These are phyloP conservation scores for Cutaneotrichosporon sp. DNA, from an alignment of 1,284 basidiomycete genomes.

Conservation along the genomic window DNA sequence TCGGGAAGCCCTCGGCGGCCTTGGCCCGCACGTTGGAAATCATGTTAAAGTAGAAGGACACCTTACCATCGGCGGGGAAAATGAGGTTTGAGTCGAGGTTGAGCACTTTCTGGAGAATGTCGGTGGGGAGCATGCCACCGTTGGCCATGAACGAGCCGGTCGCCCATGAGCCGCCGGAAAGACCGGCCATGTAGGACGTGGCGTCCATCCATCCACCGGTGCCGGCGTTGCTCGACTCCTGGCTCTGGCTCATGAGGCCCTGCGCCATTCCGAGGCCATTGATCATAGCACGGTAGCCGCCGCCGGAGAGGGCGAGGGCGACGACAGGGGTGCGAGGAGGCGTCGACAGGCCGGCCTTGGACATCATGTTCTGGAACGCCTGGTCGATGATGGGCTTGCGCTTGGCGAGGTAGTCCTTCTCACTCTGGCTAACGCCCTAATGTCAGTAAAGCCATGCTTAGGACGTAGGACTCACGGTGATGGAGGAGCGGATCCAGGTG, in stretches of 20 bases:
- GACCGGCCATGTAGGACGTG: slow-evolving; percentile 49
- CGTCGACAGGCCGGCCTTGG: slow-evolving; percentile 31
- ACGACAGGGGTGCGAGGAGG: slow-evolving; percentile 50
- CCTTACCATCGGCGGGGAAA: slow-evolving; percentile 71
- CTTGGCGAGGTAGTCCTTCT: slow-evolving; percentile 37
- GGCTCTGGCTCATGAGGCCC: slow-evolving; percentile 16
- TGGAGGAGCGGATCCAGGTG: slow-evolving; percentile 46
- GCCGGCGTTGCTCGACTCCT: slow-evolving; percentile 17
- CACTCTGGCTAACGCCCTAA: slow-evolving; percentile 37
- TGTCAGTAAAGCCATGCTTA: not conserved
- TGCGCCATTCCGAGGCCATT: slow-evolving; percentile 28
- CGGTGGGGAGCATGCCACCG: slow-evolving; percentile 39
- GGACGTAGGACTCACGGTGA: slow-evolving; percentile 32
- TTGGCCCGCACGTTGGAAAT: slow-evolving; percentile 49
- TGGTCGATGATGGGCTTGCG: slow-evolving; percentile 30
- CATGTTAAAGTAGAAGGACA: slow-evolving; percentile 58
- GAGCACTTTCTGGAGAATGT: slow-evolving; percentile 50
- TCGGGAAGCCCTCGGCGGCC: slow-evolving; percentile 41
- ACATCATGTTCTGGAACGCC: slow-evolving; percentile 36
- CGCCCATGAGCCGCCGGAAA: slow-evolving; percentile 52
- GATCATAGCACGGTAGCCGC: slow-evolving; percentile 57
- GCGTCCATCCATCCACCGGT: slow-evolving; percentile 49
- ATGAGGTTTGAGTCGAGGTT: slow-evolving; percentile 55
- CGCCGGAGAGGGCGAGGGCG: slow-evolving; percentile 54
- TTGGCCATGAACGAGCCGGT: slow-evolving; percentile 49